phyloP scores from a whole-genome alignment of 441 rosid genomes.

The Adansonia grandidieri region DNA sequence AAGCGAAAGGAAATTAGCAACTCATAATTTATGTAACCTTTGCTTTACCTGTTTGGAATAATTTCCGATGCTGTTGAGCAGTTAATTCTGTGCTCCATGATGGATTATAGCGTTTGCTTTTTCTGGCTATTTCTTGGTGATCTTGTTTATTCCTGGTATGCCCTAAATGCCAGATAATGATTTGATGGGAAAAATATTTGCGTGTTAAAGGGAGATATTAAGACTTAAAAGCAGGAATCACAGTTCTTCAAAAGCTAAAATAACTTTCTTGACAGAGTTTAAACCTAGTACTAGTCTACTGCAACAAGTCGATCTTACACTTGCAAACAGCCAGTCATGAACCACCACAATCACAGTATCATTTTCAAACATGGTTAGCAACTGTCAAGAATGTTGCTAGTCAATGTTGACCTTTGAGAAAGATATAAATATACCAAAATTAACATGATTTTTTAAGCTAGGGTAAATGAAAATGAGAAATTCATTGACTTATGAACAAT shows the following conservation, averaged over 20 bases:
- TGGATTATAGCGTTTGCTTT: background rate
- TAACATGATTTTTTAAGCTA: background rate
- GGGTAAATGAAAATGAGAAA: background rate
- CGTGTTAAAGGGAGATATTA: background rate
- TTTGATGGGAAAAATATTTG: background rate
- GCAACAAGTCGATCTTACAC: no score
- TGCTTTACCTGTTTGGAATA: slow-evolving; percentile 16
- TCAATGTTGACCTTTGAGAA: background rate
- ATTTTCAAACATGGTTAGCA: background rate
- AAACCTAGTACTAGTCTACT: no score
- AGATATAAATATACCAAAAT: background rate
- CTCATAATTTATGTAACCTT: background rate
- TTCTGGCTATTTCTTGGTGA: background rate
- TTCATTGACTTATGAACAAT: background rate
- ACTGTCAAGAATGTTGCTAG: background rate
- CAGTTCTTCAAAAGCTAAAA: background rate
- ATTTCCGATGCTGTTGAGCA: background rate
- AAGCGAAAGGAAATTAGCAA: background rate
- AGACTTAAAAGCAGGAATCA: background rate
- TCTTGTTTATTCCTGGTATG: background rate
- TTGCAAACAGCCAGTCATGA: no score
- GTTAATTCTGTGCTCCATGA: background rate
- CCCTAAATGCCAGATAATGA: background rate
- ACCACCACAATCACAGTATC: background rate
- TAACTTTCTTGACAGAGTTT: no score